Conservation (phyloP, 2,329 filamentous ascomycete genomes). For the Cercospora canescens region DNA sequence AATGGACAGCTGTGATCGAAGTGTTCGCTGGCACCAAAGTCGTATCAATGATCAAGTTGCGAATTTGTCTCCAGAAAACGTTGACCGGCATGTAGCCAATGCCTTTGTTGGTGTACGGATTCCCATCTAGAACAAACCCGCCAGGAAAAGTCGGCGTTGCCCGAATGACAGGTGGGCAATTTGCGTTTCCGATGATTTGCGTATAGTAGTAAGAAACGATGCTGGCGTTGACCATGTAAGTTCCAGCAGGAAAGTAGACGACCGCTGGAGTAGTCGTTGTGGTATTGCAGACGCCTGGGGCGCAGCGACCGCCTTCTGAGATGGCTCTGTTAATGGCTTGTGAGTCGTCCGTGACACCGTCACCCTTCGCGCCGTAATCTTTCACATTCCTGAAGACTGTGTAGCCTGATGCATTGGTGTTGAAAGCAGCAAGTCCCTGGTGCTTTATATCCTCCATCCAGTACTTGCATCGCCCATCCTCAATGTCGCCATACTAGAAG, state of each 20-base stretch:
- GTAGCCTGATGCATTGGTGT: too few relatives aligned
- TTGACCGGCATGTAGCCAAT: constrained; percentile 55
- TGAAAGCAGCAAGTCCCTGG: constrained; percentile 52
- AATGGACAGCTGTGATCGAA: constrained; percentile 55
- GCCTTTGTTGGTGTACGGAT: constrained; percentile 70
- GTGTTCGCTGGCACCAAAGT: constrained; percentile 37
- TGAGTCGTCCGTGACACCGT: constrained; percentile 77
- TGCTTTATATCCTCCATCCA: constrained; percentile 51
- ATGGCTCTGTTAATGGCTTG: constrained; percentile 85
- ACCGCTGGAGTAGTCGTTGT: constrained; percentile 80
- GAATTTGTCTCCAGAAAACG: constrained; percentile 58
- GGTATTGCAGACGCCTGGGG: constrained; percentile 77
- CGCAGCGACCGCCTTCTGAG: constrained; percentile 85
- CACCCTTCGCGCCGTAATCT: constrained; percentile 49
- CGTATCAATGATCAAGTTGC: constrained; percentile 55
- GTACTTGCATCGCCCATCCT: constrained; percentile 25
- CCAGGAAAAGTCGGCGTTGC: constrained; percentile 64
- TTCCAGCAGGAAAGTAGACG: constrained; percentile 89
- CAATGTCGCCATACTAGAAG: not conserved
- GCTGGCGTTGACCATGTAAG: constrained; percentile 76
- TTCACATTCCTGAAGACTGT: constrained; percentile 57
- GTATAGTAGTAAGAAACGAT: constrained; percentile 91
- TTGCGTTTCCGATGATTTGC: constrained; percentile 80
- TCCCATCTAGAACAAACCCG: constrained; percentile 85
- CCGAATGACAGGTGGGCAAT: constrained; percentile 65